These are phyloP conservation scores for Neofusicoccum cordaticola DNA, from an alignment of 2,329 filamentous ascomycete species.

Conservation along the genomic window DNA sequence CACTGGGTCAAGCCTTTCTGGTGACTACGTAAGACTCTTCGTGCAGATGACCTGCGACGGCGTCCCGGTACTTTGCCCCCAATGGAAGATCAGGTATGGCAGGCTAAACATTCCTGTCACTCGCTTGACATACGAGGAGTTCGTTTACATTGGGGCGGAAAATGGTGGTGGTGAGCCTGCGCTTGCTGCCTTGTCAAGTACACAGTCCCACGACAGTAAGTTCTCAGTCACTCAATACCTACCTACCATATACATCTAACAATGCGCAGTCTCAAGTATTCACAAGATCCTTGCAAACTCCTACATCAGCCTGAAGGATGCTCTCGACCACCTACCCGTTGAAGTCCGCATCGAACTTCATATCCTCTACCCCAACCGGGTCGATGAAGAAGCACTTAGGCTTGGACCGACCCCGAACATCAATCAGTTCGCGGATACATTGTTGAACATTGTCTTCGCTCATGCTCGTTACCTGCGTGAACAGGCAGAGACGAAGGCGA, in stretches of 20 bases:
- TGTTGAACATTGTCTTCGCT: slow-evolving; percentile 84
- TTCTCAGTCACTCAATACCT: too few species aligned
- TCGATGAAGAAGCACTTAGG: slow-evolving; percentile 68
- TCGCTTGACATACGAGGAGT: slow-evolving; percentile 72
- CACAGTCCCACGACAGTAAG: slow-evolving; percentile 27
- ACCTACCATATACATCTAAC: background rate
- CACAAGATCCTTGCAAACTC: slow-evolving; percentile 71
- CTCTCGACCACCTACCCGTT: slow-evolving; percentile 69
- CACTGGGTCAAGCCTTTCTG: slow-evolving; percentile 90
- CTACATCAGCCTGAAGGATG: slow-evolving; percentile 76
- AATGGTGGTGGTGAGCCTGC: slow-evolving; percentile 27
- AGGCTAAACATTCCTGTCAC: slow-evolving; percentile 79
- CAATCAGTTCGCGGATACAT: slow-evolving; percentile 79
- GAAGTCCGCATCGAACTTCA: slow-evolving; percentile 90
- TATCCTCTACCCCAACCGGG: slow-evolving; percentile 75
- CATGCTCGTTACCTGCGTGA: slow-evolving; percentile 72
- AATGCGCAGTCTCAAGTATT: slow-evolving; percentile 50
- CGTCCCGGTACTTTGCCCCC: slow-evolving; percentile 81
- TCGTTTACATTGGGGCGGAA: slow-evolving; percentile 49
- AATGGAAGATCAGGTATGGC: slow-evolving; percentile 74
- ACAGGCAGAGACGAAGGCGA: slow-evolving; percentile 63
- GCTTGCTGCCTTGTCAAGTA: slow-evolving; percentile 28
- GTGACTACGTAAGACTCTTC: slow-evolving; percentile 90
- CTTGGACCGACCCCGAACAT: slow-evolving; percentile 76
- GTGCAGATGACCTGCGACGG: slow-evolving; percentile 89